Conservation (phyloP, 2,329 filamentous ascomycete species). For the Verticillium isaacii region DNA sequence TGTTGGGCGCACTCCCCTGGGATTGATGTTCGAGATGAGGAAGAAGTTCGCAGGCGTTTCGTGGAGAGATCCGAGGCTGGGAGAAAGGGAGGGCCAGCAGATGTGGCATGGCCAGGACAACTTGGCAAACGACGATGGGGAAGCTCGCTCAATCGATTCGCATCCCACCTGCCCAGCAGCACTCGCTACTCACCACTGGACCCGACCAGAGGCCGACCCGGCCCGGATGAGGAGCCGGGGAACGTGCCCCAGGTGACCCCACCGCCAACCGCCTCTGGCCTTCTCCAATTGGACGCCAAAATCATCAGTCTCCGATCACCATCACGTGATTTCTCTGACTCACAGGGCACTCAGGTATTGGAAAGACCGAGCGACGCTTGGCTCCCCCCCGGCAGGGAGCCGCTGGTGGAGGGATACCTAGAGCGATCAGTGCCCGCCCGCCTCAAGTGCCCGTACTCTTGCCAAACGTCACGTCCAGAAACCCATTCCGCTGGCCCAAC, state of each 20-base stretch:
- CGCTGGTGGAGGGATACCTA: neutral
- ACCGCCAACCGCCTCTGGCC: neutral
- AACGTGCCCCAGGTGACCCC: neutral
- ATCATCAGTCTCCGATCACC: neutral
- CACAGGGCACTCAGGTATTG: neutral
- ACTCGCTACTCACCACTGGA: neutral
- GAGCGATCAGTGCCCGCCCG: neutral
- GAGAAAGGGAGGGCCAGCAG: neutral
- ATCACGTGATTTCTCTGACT: neutral
- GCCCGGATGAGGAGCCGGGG: neutral
- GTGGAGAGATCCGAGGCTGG: neutral
- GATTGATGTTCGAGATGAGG: neutral
- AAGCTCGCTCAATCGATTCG: neutral
- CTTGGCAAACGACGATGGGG: neutral
- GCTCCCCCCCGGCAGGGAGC: neutral
- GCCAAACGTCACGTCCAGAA: neutral
- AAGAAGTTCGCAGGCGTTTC: neutral
- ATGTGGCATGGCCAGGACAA: neutral
- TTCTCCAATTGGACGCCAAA: neutral
- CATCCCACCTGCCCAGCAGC: neutral
- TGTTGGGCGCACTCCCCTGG: constrained; percentile 1
- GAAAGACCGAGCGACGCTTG: neutral
- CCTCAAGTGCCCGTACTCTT: neutral
- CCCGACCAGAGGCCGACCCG: neutral
- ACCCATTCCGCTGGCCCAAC: neutral